Evolutionary conservation across 2,329 filamentous ascomycete genomes (phyloP).

Genomic region (Cordyceps militaris): DNA sequence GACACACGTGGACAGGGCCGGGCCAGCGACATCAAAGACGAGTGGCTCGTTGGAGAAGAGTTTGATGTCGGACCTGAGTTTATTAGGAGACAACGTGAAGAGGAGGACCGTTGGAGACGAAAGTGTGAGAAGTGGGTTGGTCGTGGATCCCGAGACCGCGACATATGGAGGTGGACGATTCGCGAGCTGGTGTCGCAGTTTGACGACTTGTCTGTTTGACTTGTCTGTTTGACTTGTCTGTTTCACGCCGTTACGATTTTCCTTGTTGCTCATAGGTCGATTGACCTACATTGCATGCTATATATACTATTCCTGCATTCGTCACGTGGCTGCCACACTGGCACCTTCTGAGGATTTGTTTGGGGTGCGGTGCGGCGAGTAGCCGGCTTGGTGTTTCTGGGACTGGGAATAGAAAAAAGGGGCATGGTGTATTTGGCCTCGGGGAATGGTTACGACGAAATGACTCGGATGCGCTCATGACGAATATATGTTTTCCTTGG

Average conservation of each 20-base stretch:
- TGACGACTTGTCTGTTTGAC: slow-evolving; percentile 30
- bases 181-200: slow-evolving; percentile 48
- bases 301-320: slow-evolving; percentile 1
- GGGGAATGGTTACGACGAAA: slow-evolving; percentile 22
- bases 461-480: slow-evolving; percentile 23
- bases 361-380: background rate
- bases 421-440: slow-evolving; percentile 16
- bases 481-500: slow-evolving; percentile 11
- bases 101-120: slow-evolving; percentile 84
- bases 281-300: background rate
- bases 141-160: slow-evolving; percentile 46
- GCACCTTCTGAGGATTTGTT: slow-evolving; percentile 2
- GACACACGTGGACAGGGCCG: slow-evolving; percentile 43
- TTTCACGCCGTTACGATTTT: slow-evolving; percentile 21
- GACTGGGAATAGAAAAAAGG: slow-evolving; percentile 20
- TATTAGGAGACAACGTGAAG: slow-evolving; percentile 77
- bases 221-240: slow-evolving; percentile 29
- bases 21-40: slow-evolving; percentile 59
- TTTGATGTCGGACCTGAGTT: slow-evolving; percentile 97
- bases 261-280: slow-evolving; percentile 12
- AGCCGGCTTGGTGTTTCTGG: slow-evolving; percentile 11
- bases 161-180: slow-evolving; percentile 72
- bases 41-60: slow-evolving; percentile 87
- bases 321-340: background rate
- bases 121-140: slow-evolving; percentile 83